These are phyloP conservation scores for Allomyces macrogynus DNA, from an alignment of 192 early-diverging fungal genomes.

Conservation along the genomic window DNA sequence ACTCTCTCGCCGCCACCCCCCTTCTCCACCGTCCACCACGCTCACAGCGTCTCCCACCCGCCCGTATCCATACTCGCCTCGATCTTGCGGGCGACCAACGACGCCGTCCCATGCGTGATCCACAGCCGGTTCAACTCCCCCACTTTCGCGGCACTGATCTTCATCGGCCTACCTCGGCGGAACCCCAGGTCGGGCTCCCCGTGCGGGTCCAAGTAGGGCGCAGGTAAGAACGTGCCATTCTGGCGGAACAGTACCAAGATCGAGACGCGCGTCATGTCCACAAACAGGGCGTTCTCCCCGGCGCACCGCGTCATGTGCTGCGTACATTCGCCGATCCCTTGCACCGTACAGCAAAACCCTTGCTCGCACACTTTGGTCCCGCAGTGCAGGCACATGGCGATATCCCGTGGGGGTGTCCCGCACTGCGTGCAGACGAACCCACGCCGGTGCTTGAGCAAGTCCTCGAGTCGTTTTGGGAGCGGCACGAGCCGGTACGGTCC, in stretches of 20 bases:
- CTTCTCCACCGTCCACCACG: too few species aligned
- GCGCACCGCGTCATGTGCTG: background rate
- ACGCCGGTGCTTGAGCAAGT: background rate
- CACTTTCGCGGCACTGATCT: background rate
- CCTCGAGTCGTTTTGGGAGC: background rate
- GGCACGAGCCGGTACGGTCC: background rate
- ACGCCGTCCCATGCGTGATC: background rate
- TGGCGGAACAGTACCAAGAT: background rate
- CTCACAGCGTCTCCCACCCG: background rate
- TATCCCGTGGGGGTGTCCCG: background rate
- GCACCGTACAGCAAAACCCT: background rate
- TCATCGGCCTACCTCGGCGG: background rate
- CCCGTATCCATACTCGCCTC: background rate
- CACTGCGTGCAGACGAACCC: background rate
- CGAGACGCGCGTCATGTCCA: background rate
- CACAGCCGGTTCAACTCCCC: background rate
- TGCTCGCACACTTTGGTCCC: background rate
- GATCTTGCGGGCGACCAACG: background rate
- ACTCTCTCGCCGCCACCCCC: too few species aligned
- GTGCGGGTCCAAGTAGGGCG: background rate
- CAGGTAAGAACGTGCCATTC: background rate
- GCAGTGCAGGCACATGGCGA: background rate
- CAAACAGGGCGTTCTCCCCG: background rate
- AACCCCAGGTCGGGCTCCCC: background rate
- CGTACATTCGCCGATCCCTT: background rate